phyloP scores from a whole-genome alignment of 148 eudicot species.

The Fagopyrum homotropicum region DNA sequence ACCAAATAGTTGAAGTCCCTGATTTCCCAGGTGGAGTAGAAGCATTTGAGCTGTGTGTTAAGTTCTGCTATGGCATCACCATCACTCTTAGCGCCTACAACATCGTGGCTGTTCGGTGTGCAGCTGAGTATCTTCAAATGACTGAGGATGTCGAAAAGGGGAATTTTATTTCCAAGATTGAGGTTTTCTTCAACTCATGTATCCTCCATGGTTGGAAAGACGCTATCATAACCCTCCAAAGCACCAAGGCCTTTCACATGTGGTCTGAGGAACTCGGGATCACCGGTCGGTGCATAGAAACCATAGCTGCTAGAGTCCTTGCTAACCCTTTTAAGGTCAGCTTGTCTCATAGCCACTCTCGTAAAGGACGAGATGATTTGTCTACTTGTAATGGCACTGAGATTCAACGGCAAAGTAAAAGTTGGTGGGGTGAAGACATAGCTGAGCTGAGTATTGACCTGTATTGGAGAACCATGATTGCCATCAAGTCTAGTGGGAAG shows the following conservation, averaged over 20 bases:
- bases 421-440: conserved; percentile 88
- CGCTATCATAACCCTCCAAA: conserved; percentile 52
- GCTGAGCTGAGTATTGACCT: conserved; percentile 65
- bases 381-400: not conserved
- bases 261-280: conserved; percentile 77
- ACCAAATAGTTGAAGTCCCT: conserved; percentile 62
- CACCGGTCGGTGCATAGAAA: conserved; percentile 62
- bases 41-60: conserved; percentile 77
- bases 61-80: conserved; percentile 92
- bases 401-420: conserved; percentile 21
- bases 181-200: conserved; percentile 75
- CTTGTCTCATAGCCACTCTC: conserved; percentile 1
- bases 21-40: conserved; percentile 85
- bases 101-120: conserved; percentile 64
- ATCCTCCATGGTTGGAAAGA: conserved; percentile 85
- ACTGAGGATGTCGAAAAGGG: conserved; percentile 90
- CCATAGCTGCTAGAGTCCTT: conserved; percentile 45
- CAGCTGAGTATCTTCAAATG: conserved; percentile 83
- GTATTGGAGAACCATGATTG: conserved; percentile 68
- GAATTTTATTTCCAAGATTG: conserved; percentile 63
- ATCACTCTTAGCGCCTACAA: conserved; percentile 79
- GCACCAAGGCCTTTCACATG: conserved; percentile 43
- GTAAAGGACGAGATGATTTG: not conserved
- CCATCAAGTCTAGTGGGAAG: conserved; percentile 59
- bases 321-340: conserved; percentile 43